Base-by-base conservation (phyloP, 495 filamentous ascomycete genomes). In the Aspergillus taichungensis region DNA sequence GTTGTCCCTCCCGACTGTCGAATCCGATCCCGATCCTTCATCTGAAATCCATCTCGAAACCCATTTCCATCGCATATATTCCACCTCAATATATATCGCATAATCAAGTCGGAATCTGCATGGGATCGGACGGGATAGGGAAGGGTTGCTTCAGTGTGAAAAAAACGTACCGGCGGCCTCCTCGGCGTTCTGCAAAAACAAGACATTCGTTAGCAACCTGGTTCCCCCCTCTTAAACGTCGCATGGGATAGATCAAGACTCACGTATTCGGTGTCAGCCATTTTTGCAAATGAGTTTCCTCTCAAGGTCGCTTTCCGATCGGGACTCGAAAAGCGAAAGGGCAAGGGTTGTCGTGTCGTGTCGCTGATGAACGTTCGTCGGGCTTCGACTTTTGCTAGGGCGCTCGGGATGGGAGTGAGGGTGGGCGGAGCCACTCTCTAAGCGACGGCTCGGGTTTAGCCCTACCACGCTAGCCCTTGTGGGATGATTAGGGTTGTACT, bases 261-360 rank as follows among this genome's bases (percentile, higher is more conserved):
- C 77, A 91, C 87, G 78, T 95, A 94, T 74, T 88, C 84, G 60
- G 59, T 60, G 75, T 95, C 88, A 79, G 88, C 88, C 88, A 94
- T 94, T 76, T 74, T 90, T 80, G 74, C 77, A 76, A 72, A 60
- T 57, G 56, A 2, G 18, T 24, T 66, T 66, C 72, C 66, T 70
- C 64, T 61, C 56, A 56, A 62, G 58, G 63, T 67, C 66, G 73
- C 69, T 68, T 75, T 67, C 58, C 67, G 72, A 71, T 62, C 63
- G 59, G 52, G 47, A 62, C 64, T 74, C 64, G 71, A 72, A 73
- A 72, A 69, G 64, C 66, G 67, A 69, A 60, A 61, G 58, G 61
- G 62, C 60, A 56, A 67, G 52, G 59, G 61, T 71, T 72, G 69
- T 66, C 64, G 63, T 57, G 60, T 68, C 63, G 64, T 62, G 67